Conservation (phyloP, 2,329 filamentous ascomycete species). For the Apiospora arundinis region DNA sequence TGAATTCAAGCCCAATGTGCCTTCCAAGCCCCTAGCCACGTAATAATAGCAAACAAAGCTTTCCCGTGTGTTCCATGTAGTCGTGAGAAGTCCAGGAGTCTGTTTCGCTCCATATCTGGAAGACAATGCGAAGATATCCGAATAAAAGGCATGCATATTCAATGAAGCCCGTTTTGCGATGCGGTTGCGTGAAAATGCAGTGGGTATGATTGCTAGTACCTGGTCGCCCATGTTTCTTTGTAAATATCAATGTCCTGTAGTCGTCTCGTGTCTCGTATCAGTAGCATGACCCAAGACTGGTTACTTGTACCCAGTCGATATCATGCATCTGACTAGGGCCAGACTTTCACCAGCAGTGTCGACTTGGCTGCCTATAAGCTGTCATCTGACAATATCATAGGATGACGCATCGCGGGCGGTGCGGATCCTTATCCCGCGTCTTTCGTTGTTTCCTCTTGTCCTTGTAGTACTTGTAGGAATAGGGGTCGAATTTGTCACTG, state of each 20-base stretch:
- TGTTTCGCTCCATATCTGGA: neutral
- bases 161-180: slow-evolving; percentile 1
- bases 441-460: slow-evolving; percentile 41
- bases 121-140: neutral
- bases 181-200: neutral
- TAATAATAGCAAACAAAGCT: neutral
- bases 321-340: neutral
- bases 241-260: slow-evolving; percentile 4
- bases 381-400: slow-evolving; percentile 40
- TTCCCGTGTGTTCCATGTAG: neutral
- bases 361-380: neutral
- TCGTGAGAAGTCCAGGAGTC: neutral
- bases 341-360: neutral
- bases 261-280: neutral
- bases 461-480: slow-evolving; percentile 40
- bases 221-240: slow-evolving; percentile 7
- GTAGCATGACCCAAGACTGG: neutral
- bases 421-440: slow-evolving; percentile 33
- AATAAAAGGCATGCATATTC: neutral
- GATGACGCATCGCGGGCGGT: slow-evolving; percentile 51
- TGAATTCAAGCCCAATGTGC: neutral
- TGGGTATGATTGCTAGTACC: slow-evolving; percentile 19
- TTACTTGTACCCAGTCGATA: neutral
- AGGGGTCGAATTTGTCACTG: slow-evolving; percentile 49
- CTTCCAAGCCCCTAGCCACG: neutral